Base-by-base conservation (phyloP, 345 rosid genomes). In the Mercurialis annua region DNA sequence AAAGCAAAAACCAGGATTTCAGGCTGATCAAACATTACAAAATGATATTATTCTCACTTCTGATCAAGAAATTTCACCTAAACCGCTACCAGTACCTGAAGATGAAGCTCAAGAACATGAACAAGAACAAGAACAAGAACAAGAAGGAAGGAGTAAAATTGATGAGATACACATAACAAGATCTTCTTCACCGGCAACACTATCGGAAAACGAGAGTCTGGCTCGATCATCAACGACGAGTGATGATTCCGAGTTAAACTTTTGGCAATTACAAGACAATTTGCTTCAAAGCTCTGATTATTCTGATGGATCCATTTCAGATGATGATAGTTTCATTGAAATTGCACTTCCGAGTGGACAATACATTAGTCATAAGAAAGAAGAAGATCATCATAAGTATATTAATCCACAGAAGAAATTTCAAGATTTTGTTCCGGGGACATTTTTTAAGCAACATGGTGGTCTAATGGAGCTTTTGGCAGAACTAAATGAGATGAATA, bases 261-360 rank as follows among this genome's bases (percentile, higher is more conserved):
- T 77, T 20, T 74, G 73, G 78, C 20, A 43, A 23, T 66, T 52
- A 10, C 72, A 51, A 50, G 84, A 78, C 17, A 69, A 68, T 17
- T 33, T 44, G 51, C 71, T 75, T 46, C 70, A 24, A 44, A 82
- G 80, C 59, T 74, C 66, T 0, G 85, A 83, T 64, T 72, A 66
- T 62, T 73, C 87, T 0, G 82, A 84, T 1, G 88, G 82, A 26
- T 85, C 81, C 12, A 88, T 90, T 20, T 81, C 89, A 1, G 90
- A 90, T 27, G 95, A 91, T 62, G 97, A 85, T 52, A 78, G 86
- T 60, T 82, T 85, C 46, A 82, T 91, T 62, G 97, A 91, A 74
- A 87, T 91, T 59, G 76, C 91, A 16, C 83, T 88, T 64, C 88
- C 92, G 5, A 75, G 86, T 20, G 90, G 92, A 33, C 85, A 85